Evolutionary conservation across 805 yeast species (phyloP), one percentile per base, ranked within the genome.

Genomic region (Ogataea nitratoaversa): DNA sequence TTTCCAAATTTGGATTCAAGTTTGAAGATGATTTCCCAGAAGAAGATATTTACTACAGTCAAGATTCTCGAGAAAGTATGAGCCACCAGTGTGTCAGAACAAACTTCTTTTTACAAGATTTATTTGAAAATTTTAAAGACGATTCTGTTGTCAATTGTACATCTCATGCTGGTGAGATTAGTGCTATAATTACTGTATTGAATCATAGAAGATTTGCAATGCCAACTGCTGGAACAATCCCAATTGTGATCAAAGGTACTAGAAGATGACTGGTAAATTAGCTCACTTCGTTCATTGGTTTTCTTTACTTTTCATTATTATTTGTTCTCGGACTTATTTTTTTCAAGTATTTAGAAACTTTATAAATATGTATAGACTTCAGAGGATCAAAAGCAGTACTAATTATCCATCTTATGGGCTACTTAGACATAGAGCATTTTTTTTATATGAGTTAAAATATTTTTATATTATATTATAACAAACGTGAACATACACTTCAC

Each of bases 161-260:
- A 2, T 74, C 82, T 17, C 84, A 79, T 51, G 78, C 80, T 2
- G 84, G 84, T 2, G 78, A 78, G 32, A 78, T 78, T 25, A 62
- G 74, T 40, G 67, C 77, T 20, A 57, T 72, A 5, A 60, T 79
- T 12, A 67, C 78, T 29, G 81, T 71, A 1, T 50, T 73, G 37
- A 66, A 70, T 4, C 85, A 80, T 54, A 67, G 84, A 41, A 63
- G 67, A n/a, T 73, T 78, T 50, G 68, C 78, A 19, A 71, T 80
- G 33, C 72, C 79, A 24, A 79, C 85, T 1, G 84, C 85, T 7
- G 82, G 82, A n/a, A 71, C 78, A 68, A 74, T 80, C 12, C 79
- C 81, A 3, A 65, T 76, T 23, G 75, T 79, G 3, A 70, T 79
- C 18, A 74, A 73, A 52, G 82, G 60, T 8, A 52, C 57, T 24